Evolutionary conservation across 2,329 filamentous ascomycete genomes (phyloP).

Genomic region (Hypoxylon sp.): DNA sequence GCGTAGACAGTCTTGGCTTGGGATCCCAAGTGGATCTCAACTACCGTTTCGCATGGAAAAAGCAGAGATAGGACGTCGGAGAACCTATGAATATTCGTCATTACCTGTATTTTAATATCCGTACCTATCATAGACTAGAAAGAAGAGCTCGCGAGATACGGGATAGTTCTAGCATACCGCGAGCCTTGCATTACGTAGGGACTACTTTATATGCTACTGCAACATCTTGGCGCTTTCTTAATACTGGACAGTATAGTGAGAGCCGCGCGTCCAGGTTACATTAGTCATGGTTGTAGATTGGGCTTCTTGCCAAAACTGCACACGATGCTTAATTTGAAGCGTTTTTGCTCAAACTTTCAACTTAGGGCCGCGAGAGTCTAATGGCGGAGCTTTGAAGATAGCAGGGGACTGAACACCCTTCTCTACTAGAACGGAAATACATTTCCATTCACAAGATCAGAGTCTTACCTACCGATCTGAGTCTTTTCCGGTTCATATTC

Average conservation of each 20-base stretch:
- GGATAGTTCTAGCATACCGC: slow-evolving; percentile 16
- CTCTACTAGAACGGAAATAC: slow-evolving; percentile 8
- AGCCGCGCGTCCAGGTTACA: slow-evolving; percentile 46
- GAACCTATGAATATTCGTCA: slow-evolving; percentile 10
- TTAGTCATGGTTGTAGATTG: slow-evolving; percentile 30
- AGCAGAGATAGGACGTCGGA: slow-evolving; percentile 13
- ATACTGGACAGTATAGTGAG: slow-evolving; percentile 32
- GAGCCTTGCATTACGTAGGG: slow-evolving; percentile 30
- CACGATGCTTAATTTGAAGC: slow-evolving; percentile 16
- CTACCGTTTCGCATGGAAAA: slow-evolving; percentile 29
- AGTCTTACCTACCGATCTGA: neutral
- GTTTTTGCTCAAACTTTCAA: neutral
- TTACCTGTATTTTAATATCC: slow-evolving; percentile 17
- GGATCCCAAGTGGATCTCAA: slow-evolving; percentile 33
- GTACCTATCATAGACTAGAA: slow-evolving; percentile 27
- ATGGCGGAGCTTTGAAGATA: slow-evolving; percentile 3
- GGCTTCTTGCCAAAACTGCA: slow-evolving; percentile 17
- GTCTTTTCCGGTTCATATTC: neutral
- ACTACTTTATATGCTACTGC: slow-evolving; percentile 31
- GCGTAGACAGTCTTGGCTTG: slow-evolving; percentile 33
- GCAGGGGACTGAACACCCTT: slow-evolving; percentile 2
- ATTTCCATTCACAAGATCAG: neutral
- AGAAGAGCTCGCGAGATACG: slow-evolving; percentile 17
- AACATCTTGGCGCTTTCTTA: slow-evolving; percentile 40
- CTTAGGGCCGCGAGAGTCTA: neutral